phyloP scores from a whole-genome alignment of 306 rosid species.

The Citrullus colocynthis region DNA sequence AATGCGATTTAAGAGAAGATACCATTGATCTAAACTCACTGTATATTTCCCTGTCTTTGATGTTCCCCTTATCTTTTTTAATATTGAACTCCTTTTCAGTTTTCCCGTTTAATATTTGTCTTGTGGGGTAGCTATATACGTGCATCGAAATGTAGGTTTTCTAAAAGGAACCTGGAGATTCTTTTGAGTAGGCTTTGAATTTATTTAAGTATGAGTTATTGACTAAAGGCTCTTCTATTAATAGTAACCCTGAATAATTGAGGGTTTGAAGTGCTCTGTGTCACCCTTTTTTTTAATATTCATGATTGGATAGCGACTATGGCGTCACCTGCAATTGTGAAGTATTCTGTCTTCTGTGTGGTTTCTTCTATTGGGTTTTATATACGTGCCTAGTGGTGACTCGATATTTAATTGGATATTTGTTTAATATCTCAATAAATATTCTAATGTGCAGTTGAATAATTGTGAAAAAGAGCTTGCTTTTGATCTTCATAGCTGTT shows the following conservation, averaged over 20 bases:
- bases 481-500: neutral
- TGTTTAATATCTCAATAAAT: neutral
- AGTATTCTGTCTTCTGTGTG: neutral
- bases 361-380: neutral
- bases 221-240: neutral
- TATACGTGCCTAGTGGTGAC: neutral
- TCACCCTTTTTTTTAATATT: neutral
- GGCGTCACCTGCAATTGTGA: neutral
- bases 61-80: neutral
- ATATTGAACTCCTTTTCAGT: neutral
- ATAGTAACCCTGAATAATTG: neutral
- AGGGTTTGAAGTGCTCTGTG: neutral
- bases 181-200: neutral
- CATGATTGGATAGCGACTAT: neutral
- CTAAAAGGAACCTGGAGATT: neutral
- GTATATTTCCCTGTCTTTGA: neutral
- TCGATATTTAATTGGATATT: neutral
- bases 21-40: neutral
- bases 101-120: neutral
- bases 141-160: neutral
- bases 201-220: neutral
- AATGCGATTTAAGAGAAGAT: neutral
- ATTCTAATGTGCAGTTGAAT: neutral
- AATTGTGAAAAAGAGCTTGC: neutral
- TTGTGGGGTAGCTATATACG: neutral